phyloP scores from a whole-genome alignment of 768 basidiomycete genomes.

The Agrocybe pediades region DNA sequence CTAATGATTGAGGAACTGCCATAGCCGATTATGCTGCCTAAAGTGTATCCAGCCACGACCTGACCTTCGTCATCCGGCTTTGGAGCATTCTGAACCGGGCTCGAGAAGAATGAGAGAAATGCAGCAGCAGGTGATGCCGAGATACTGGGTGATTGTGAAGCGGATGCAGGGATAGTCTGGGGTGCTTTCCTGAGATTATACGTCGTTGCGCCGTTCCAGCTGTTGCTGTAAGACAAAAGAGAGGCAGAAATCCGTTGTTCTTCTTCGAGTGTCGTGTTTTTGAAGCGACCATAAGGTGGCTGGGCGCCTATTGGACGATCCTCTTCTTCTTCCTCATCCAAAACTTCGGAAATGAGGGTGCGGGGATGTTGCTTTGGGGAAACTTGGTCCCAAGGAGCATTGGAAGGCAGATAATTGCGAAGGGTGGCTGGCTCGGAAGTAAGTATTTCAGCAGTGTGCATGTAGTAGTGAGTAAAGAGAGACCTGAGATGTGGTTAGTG shows the following conservation, averaged over 20 bases:
- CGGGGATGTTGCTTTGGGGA: not conserved
- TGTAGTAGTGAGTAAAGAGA: constrained; percentile 16
- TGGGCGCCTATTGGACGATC: not conserved
- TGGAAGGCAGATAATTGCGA: constrained; percentile 7
- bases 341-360: constrained; percentile 2
- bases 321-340: constrained; percentile 14
- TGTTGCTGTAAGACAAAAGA: constrained; percentile 12
- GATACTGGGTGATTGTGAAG: constrained; percentile 10
- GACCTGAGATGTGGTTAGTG: constrained; percentile 16
- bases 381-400: constrained; percentile 13
- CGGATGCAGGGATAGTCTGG: constrained; percentile 10
- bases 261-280: constrained; percentile 18
- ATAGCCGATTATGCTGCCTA: constrained; percentile 75
- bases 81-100: constrained; percentile 31
- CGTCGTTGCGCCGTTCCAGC: constrained; percentile 1
- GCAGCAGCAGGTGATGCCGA: constrained; percentile 69
- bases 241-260: constrained; percentile 25
- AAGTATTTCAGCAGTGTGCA: constrained; percentile 23
- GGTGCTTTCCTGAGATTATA: constrained; percentile 32
- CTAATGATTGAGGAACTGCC: constrained; percentile 85
- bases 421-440: constrained; percentile 10
- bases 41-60: constrained; percentile 66
- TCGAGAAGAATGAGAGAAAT: constrained; percentile 69
- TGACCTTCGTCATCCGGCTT: constrained; percentile 70
- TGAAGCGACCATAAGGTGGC: not conserved